Evolutionary conservation across 768 basidiomycete species (phyloP).

Genomic region (Amanita subjunquillea): DNA sequence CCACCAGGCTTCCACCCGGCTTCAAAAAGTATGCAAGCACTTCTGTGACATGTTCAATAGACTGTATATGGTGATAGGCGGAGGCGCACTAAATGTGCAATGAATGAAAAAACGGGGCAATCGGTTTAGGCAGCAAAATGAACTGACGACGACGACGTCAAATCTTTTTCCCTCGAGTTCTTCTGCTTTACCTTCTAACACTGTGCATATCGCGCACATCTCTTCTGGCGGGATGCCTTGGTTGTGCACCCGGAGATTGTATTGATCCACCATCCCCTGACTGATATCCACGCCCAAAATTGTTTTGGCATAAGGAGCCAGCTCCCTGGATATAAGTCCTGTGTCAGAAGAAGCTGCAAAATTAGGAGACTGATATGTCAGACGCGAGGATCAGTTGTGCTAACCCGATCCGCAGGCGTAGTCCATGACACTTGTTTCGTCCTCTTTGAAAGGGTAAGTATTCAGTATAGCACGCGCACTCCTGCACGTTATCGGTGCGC

Average conservation of each 20-base stretch:
- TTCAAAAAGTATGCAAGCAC: slow-evolving; percentile 40
- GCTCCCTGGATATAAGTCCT: slow-evolving; percentile 57
- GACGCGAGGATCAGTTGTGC: neutral
- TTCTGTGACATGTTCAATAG: slow-evolving; percentile 36
- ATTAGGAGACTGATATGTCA: neutral
- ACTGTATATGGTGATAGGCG: slow-evolving; percentile 54
- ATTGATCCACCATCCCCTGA: slow-evolving; percentile 56
- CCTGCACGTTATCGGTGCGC: slow-evolving; percentile 10
- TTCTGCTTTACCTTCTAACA: slow-evolving; percentile 33
- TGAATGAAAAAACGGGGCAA: neutral
- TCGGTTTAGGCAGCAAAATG: neutral
- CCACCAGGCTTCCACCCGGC: slow-evolving; percentile 44
- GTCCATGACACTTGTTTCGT: slow-evolving; percentile 52
- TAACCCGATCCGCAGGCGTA: slow-evolving; percentile 68
- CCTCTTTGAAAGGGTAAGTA: slow-evolving; percentile 40
- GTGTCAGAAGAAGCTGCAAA: neutral
- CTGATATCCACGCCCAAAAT: slow-evolving; percentile 74
- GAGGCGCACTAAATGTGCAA: slow-evolving; percentile 39
- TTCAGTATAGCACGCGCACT: slow-evolving; percentile 26
- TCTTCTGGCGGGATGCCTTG: slow-evolving; percentile 57
- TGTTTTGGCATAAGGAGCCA: slow-evolving; percentile 48
- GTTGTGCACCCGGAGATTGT: slow-evolving; percentile 44
- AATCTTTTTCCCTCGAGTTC: slow-evolving; percentile 48
- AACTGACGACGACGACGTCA: slow-evolving; percentile 59
- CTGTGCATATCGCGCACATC: slow-evolving; percentile 51